A percentile compares a stretch with the other conserved stretches of the same genome.
phyloP scores from a whole-genome alignment of 495 filamentous ascomycete species.

The Tuber aestivum region DNA sequence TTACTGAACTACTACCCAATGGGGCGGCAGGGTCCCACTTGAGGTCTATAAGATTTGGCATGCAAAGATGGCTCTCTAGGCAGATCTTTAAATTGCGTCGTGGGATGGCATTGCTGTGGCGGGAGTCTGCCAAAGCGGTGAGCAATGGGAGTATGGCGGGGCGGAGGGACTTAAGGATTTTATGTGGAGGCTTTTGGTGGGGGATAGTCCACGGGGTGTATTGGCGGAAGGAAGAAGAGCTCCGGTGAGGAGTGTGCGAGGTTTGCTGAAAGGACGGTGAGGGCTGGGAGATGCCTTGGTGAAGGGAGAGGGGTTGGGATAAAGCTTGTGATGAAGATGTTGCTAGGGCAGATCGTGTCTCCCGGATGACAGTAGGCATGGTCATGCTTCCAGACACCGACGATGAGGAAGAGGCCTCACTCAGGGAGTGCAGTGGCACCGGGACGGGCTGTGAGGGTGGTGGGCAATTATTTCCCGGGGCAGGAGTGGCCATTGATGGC shows the following conservation, averaged over 20 bases:
- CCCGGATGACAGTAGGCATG: not conserved
- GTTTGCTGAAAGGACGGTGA: not conserved
- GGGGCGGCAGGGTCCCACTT: not conserved
- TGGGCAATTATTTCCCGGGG: not conserved
- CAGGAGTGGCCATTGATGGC: not conserved
- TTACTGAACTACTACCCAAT: not conserved
- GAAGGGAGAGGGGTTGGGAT: not conserved
- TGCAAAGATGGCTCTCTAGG: not conserved
- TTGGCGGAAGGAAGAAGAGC: not conserved
- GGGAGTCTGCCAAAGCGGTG: not conserved
- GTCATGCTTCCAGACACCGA: not conserved
- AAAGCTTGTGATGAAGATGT: not conserved
- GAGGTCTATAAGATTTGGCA: conserved; percentile 1
- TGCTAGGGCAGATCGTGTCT: not conserved
- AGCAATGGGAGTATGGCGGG: not conserved
- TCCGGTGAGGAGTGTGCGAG: not conserved
- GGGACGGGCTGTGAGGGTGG: not conserved
- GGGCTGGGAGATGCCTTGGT: not conserved
- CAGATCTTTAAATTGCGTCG: conserved; percentile 5
- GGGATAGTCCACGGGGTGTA: not conserved
- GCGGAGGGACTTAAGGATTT: not conserved
- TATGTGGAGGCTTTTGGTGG: not conserved
- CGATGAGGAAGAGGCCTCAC: not conserved
- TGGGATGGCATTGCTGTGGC: not conserved
- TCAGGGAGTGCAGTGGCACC: not conserved